phyloP scores from a whole-genome alignment of 768 basidiomycete species.

The Hydnomerulius pinastri region DNA sequence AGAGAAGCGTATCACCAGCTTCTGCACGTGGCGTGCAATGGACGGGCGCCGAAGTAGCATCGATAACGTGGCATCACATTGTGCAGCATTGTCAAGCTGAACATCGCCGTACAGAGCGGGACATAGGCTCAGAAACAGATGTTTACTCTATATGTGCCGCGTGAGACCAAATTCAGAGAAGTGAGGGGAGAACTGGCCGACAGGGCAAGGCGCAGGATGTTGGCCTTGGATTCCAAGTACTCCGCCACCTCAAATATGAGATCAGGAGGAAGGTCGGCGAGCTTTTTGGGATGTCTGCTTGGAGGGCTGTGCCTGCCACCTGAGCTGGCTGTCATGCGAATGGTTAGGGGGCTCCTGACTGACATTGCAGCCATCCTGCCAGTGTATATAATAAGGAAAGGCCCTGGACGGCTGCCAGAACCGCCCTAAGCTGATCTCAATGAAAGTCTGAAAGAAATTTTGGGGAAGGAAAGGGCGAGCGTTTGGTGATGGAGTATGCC shows the following conservation, averaged over 20 bases:
- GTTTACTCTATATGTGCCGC: slow-evolving; percentile 47
- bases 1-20: slow-evolving; percentile 48
- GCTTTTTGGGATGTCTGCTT: not conserved
- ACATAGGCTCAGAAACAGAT: slow-evolving; percentile 52
- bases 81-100: slow-evolving; percentile 51
- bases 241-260: slow-evolving; percentile 66
- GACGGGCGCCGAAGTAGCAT: slow-evolving; percentile 60
- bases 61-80: slow-evolving; percentile 62
- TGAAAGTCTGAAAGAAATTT: too few relatives aligned
- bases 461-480: too few relatives aligned
- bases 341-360: too few relatives aligned
- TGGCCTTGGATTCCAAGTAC: slow-evolving; percentile 50
- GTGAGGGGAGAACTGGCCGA: slow-evolving; percentile 45
- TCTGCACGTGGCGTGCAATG: slow-evolving; percentile 68
- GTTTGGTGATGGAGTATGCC: too few relatives aligned
- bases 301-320: too few relatives aligned
- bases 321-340: too few relatives aligned
- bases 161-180: not conserved
- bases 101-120: slow-evolving; percentile 63
- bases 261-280: slow-evolving; percentile 50
- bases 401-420: too few relatives aligned
- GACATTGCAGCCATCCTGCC: too few relatives aligned
- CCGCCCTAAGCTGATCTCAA: too few relatives aligned
- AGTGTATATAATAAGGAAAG: too few relatives aligned
- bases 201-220: slow-evolving; percentile 60